Conservation (phyloP, 2,329 filamentous ascomycete species). For the Pezicula radicicola region DNA sequence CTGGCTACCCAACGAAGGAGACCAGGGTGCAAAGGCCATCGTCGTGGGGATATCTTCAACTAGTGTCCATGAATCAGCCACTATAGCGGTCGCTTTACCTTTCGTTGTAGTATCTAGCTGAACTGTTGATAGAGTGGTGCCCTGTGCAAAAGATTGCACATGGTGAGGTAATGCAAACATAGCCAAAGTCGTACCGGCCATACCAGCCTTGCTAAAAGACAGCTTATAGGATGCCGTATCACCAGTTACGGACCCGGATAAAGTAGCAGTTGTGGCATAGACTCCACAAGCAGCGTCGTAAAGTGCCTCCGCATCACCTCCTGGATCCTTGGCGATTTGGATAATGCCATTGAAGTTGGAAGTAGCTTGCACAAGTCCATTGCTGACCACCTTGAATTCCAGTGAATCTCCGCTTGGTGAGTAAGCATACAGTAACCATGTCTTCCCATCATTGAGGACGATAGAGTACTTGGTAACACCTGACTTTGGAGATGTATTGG, state of each 20-base stretch:
- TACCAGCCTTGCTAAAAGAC: slow-evolving; percentile 68
- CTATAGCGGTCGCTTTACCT: slow-evolving; percentile 70
- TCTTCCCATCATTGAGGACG: slow-evolving; percentile 65
- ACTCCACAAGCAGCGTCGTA: slow-evolving; percentile 76
- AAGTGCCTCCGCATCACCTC: slow-evolving; percentile 56
- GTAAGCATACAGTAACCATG: slow-evolving; percentile 80
- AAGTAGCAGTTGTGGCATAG: slow-evolving; percentile 62
- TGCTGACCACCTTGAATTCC: slow-evolving; percentile 65
- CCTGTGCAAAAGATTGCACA: slow-evolving; percentile 65
- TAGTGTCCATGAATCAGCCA: slow-evolving; percentile 75
- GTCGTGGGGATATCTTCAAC: slow-evolving; percentile 68
- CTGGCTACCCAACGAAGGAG: slow-evolving; percentile 44
- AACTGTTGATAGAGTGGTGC: slow-evolving; percentile 46
- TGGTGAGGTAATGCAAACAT: slow-evolving; percentile 93
- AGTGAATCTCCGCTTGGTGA: slow-evolving; percentile 56
- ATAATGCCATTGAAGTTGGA: slow-evolving; percentile 72
- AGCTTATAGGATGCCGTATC: slow-evolving; percentile 70
- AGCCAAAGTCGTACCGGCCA: slow-evolving; percentile 56
- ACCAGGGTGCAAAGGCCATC: slow-evolving; percentile 81
- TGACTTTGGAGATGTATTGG: slow-evolving; percentile 52
- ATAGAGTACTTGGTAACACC: slow-evolving; percentile 75
- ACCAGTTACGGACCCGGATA: slow-evolving; percentile 62
- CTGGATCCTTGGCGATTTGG: slow-evolving; percentile 78
- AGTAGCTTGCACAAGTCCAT: slow-evolving; percentile 61
- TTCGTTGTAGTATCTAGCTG: slow-evolving; percentile 81